Percentiles rank a stretch among this genome's conserved stretches.
Evolutionary conservation across 1,284 basidiomycete genomes (phyloP).

Genomic region (Quambalaria eucalypti): DNA sequence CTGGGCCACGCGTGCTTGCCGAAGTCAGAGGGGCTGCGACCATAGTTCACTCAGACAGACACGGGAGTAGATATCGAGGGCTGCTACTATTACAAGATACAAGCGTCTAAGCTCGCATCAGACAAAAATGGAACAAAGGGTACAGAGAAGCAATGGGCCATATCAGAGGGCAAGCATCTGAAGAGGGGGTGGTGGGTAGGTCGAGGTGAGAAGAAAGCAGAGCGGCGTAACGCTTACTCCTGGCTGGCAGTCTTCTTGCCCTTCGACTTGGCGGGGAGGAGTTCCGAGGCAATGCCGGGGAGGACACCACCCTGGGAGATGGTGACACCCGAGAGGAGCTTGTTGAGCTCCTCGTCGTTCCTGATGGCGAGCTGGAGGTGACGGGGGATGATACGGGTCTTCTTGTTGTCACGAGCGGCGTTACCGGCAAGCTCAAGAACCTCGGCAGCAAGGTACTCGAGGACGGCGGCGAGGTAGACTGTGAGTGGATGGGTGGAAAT

Average conservation of each 20-base stretch:
- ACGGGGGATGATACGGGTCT: slow-evolving; percentile 83
- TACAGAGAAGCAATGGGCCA: background rate
- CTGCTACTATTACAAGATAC: no score
- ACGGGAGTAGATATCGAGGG: no score
- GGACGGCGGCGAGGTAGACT: slow-evolving; percentile 77
- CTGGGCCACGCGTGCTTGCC: no score
- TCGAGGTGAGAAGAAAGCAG: no score
- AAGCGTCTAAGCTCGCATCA: no score
- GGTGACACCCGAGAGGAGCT: slow-evolving; percentile 65
- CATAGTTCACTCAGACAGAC: no score
- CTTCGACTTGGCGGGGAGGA: slow-evolving; percentile 61
- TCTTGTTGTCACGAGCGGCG: slow-evolving; percentile 60
- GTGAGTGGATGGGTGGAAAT: no score
- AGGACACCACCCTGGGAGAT: slow-evolving; percentile 88
- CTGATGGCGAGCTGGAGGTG: slow-evolving; percentile 82
- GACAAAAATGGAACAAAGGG: no score
- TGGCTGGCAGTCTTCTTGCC: slow-evolving; percentile 50
- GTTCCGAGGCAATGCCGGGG: slow-evolving; percentile 56
- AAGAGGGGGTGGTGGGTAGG: no score
- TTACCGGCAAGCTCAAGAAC: slow-evolving; percentile 80
- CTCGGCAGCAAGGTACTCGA: slow-evolving; percentile 77
- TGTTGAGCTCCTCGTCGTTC: slow-evolving; percentile 55
- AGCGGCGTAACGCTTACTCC: slow-evolving; percentile 26
- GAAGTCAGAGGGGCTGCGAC: no score
- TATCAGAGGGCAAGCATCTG: background rate